Conservation (phyloP, 768 basidiomycete genomes). For the Calocybe indica region DNA sequence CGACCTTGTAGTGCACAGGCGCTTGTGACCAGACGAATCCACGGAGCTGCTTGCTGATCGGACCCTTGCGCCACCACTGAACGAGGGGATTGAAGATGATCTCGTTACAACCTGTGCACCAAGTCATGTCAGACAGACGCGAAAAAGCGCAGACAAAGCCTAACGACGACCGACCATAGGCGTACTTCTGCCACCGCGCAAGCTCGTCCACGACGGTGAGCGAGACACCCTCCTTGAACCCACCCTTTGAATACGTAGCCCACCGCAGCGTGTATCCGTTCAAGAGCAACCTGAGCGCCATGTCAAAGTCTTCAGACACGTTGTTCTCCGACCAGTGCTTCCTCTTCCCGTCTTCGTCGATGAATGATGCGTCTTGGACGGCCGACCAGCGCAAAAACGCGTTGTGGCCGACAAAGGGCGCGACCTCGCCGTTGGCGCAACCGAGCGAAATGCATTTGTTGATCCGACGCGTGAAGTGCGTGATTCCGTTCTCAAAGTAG, state of each 20-base stretch:
- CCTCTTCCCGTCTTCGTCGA: slow-evolving; percentile 56
- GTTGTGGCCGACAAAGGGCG: slow-evolving; percentile 82
- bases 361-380: slow-evolving; percentile 76
- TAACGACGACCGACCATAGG: slow-evolving; percentile 34
- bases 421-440: slow-evolving; percentile 76
- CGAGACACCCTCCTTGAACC: slow-evolving; percentile 87
- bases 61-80: slow-evolving; percentile 71
- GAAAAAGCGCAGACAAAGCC: neutral
- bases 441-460: slow-evolving; percentile 77
- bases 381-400: slow-evolving; percentile 87
- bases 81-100: slow-evolving; percentile 83
- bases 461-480: slow-evolving; percentile 86
- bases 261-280: slow-evolving; percentile 70
- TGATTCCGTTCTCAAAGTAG: slow-evolving; percentile 83
- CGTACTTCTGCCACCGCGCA: slow-evolving; percentile 84
- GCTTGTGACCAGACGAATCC: slow-evolving; percentile 71
- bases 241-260: slow-evolving; percentile 81
- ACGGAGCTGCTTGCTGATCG: slow-evolving; percentile 70
- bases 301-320: slow-evolving; percentile 79
- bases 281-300: slow-evolving; percentile 63
- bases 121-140: slow-evolving; percentile 6
- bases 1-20: slow-evolving; percentile 78
- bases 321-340: slow-evolving; percentile 76
- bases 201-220: slow-evolving; percentile 85
- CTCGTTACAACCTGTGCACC: slow-evolving; percentile 50